Evolutionary conservation across 202 grass and related monocot species (phyloP).

Genomic region (Alloteropsis angusta): DNA sequence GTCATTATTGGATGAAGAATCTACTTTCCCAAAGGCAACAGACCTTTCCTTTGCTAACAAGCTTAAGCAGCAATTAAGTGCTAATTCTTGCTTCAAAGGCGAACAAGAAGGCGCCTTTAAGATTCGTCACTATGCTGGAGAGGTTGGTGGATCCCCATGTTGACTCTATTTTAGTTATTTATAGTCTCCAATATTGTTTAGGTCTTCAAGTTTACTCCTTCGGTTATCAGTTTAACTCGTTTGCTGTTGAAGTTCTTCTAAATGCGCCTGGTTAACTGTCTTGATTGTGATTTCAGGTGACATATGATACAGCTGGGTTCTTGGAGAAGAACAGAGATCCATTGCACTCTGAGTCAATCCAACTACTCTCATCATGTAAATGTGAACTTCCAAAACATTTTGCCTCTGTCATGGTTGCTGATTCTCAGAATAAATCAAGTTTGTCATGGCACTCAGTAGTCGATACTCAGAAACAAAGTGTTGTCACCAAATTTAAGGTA

Average conservation of each 20-base stretch:
- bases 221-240: neutral
- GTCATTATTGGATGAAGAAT: conserved; percentile 93
- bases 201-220: neutral
- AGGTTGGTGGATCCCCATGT: conserved; percentile 47
- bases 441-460: conserved; percentile 31
- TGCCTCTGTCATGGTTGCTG: conserved; percentile 47
- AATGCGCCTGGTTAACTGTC: conserved; percentile 6
- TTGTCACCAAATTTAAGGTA: conserved; percentile 91
- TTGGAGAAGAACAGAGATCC: conserved; percentile 94
- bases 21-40: conserved; percentile 80
- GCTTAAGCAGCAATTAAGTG: conserved; percentile 79
- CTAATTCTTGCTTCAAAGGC: conserved; percentile 59
- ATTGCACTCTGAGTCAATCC: conserved; percentile 54
- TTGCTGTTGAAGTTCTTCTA: conserved; percentile 7
- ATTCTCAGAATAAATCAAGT: conserved; percentile 55
- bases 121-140: conserved; percentile 91
- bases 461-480: conserved; percentile 78
- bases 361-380: conserved; percentile 63
- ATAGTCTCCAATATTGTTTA: neutral
- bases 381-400: conserved; percentile 64
- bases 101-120: conserved; percentile 63
- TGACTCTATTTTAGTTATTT: conserved; percentile 16
- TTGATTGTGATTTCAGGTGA: conserved; percentile 48
- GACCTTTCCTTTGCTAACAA: conserved; percentile 82
- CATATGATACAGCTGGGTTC: conserved; percentile 76